A percentile compares a stretch with the other conserved stretches of the same genome.
Evolutionary conservation across 1,284 basidiomycete genomes (phyloP).

Genomic region (Fomes fomentarius): DNA sequence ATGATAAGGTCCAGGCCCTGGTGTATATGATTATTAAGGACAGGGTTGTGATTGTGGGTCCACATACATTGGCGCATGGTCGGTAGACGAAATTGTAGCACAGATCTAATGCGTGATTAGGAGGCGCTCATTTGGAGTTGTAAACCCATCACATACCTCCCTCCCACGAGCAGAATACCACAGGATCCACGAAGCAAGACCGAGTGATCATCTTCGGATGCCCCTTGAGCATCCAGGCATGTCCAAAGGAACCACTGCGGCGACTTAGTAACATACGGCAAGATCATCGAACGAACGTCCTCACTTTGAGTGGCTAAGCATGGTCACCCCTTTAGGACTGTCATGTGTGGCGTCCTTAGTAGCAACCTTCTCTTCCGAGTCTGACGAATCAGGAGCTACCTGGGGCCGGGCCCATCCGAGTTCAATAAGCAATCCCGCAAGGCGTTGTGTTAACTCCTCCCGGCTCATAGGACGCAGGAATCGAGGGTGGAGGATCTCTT

Average conservation of each 20-base stretch:
- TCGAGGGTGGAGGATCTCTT: constrained; percentile 76
- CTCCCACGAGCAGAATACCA: constrained; percentile 90
- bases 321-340: constrained; percentile 57
- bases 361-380: constrained; percentile 25
- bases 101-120: constrained; percentile 54
- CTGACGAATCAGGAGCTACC: constrained; percentile 19
- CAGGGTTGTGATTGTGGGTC: neutral
- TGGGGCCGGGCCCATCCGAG: constrained; percentile 65
- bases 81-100: constrained; percentile 89
- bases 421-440: constrained; percentile 61
- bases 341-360: too few species aligned
- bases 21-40: neutral
- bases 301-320: constrained; percentile 90
- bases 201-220: constrained; percentile 69
- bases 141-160: constrained; percentile 53
- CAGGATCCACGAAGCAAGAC: constrained; percentile 89
- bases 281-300: constrained; percentile 25
- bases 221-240: constrained; percentile 86
- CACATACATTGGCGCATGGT: constrained; percentile 57
- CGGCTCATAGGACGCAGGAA: constrained; percentile 75
- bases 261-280: constrained; percentile 8
- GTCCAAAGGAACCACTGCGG: constrained; percentile 69
- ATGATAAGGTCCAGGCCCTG: constrained; percentile 80
- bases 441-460: constrained; percentile 57
- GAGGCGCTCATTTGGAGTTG: neutral